Conservation (phyloP, 75 land plant species). For the Cunninghamia lanceolata region DNA sequence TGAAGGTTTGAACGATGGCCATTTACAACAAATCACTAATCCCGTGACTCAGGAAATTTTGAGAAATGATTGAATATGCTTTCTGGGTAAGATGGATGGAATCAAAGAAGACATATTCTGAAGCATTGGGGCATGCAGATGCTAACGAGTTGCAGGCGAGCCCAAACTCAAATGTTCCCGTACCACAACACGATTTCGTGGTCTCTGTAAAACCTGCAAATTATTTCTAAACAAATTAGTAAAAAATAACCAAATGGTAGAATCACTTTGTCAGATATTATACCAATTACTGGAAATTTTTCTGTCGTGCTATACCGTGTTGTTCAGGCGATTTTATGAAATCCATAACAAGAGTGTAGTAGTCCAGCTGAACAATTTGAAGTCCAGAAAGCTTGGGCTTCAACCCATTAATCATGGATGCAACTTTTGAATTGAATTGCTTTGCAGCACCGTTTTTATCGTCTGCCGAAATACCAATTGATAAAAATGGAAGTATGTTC, state of each 20-base stretch:
- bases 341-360: too few relatives aligned
- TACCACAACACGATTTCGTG: conserved; percentile 30
- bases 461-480: conserved; percentile 3
- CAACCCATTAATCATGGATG: too few relatives aligned
- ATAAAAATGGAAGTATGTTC: conserved; percentile 3
- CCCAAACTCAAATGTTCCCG: conserved; percentile 20
- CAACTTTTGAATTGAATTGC: background rate
- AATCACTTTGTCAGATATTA: too few relatives aligned
- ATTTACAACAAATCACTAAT: background rate
- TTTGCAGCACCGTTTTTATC: conserved; percentile 12
- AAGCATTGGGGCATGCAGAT: conserved; percentile 16
- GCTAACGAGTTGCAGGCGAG: conserved; percentile 15
- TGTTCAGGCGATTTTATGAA: too few relatives aligned
- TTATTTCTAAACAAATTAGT: background rate
- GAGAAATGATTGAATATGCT: background rate
- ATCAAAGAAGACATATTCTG: conserved; percentile 28
- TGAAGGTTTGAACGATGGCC: too few relatives aligned
- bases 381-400: too few relatives aligned
- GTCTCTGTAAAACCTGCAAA: conserved; percentile 27
- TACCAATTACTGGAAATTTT: too few relatives aligned
- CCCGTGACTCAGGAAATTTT: background rate
- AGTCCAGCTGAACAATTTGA: too few relatives aligned
- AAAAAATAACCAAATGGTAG: too few relatives aligned
- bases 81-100: conserved; percentile 25
- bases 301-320: too few relatives aligned